These are phyloP conservation scores for Arctium lappa DNA, from an alignment of 129 eudicot genomes.

Conservation along the genomic window DNA sequence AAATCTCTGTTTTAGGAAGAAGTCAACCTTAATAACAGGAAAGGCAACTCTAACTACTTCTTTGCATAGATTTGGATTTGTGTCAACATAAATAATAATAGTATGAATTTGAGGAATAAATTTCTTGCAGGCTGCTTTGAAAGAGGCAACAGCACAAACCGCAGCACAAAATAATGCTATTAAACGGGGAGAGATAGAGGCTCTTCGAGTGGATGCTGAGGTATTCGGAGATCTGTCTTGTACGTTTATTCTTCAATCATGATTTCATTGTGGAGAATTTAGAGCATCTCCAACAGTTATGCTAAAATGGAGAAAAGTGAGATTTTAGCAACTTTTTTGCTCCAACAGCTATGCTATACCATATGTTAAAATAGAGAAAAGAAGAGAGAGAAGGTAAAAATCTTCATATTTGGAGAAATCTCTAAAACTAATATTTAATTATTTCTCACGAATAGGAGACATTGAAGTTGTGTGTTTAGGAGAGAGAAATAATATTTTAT, in stretches of 20 bases:
- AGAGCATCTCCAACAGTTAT: not conserved
- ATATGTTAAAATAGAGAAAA: too few relatives aligned
- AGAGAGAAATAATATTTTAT: too few relatives aligned
- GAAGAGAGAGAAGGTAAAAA: too few relatives aligned
- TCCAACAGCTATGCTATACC: too few relatives aligned
- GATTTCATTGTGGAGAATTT: not conserved
- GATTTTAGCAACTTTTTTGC: too few relatives aligned
- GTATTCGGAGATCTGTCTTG: slow-evolving; percentile 39
- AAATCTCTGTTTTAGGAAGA: not conserved
- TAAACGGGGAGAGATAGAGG: slow-evolving; percentile 52
- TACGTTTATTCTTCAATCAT: slow-evolving; percentile 21
- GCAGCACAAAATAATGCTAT: slow-evolving; percentile 53
- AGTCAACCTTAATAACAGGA: not conserved
- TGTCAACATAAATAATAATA: not conserved
- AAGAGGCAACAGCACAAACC: slow-evolving; percentile 30
- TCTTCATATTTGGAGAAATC: too few relatives aligned
- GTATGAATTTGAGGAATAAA: not conserved
- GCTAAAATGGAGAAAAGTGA: too few relatives aligned
- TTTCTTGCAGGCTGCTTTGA: slow-evolving; percentile 66
- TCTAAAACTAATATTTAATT: too few relatives aligned
- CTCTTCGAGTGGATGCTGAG: slow-evolving; percentile 72
- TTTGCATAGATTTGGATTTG: slow-evolving; percentile 5
- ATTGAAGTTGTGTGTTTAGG: too few relatives aligned
- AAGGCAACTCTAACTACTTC: not conserved
- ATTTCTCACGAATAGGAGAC: too few relatives aligned